These are phyloP conservation scores for Nemania sp. DNA, from an alignment of 2,329 filamentous ascomycete genomes.

Conservation along the genomic window DNA sequence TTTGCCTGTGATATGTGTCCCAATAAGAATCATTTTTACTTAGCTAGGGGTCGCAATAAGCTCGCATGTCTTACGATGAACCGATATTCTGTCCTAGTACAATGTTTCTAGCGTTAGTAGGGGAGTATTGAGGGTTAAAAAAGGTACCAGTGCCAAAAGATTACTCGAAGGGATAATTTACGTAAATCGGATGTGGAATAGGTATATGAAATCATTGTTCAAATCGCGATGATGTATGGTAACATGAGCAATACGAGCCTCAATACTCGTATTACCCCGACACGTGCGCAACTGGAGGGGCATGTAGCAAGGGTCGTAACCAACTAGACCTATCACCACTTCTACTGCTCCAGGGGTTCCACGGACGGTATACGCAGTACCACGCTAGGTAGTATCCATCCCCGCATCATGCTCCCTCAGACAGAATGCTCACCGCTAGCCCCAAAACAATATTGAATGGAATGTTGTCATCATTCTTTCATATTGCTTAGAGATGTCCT, in stretches of 20 bases:
- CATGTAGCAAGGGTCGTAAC: constrained; percentile 9
- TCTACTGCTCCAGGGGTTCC: constrained; percentile 3
- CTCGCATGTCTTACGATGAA: not conserved
- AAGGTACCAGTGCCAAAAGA: not conserved
- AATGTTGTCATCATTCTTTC: not conserved
- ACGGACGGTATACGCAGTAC: constrained; percentile 3
- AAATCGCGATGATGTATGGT: not conserved
- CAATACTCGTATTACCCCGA: constrained; percentile 29
- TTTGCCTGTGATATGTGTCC: not conserved
- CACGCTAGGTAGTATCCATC: constrained; percentile 1
- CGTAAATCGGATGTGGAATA: constrained; percentile 8
- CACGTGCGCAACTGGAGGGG: constrained; percentile 11
- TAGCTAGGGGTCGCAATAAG: not conserved
- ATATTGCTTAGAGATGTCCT: not conserved
- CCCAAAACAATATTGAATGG: not conserved
- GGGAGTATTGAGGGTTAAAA: not conserved
- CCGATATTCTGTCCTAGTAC: not conserved
- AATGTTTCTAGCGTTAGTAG: not conserved
- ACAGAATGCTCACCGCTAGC: constrained; percentile 22
- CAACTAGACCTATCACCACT: constrained; percentile 19
- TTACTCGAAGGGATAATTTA: not conserved
- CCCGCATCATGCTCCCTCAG: constrained; percentile 22
- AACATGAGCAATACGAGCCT: constrained; percentile 31
- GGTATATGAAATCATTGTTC: constrained; percentile 11
- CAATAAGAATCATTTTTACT: not conserved